Conservation (phyloP, 352 stramenopile species). For the Globisporangium perplexum region DNA sequence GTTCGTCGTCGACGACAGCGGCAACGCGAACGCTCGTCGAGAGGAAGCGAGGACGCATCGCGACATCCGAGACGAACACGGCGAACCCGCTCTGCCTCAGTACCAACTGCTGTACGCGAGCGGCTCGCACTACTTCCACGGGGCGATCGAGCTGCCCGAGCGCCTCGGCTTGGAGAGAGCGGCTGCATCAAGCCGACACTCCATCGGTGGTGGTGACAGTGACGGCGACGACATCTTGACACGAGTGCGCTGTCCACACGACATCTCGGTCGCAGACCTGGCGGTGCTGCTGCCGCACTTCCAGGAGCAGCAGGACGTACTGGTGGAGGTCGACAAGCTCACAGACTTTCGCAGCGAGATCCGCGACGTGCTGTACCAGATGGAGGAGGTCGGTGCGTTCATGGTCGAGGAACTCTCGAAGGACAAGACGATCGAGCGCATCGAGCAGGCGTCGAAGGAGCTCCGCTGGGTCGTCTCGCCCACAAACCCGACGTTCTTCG, state of each 20-base stretch:
- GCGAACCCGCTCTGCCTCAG: neutral
- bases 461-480: conserved; percentile 47
- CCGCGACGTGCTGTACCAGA: conserved; percentile 56
- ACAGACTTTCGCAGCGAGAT: conserved; percentile 34
- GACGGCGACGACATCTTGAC: neutral
- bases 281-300: conserved; percentile 45
- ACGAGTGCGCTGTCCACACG: neutral
- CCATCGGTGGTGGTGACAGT: too few relatives aligned
- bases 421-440: conserved; percentile 37
- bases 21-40: conserved; percentile 2
- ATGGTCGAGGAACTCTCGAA: conserved; percentile 66
- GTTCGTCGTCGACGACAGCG: neutral
- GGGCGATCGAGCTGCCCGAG: conserved; percentile 31
- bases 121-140: conserved; percentile 56
- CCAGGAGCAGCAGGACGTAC: conserved; percentile 37
- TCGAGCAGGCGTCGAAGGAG: conserved; percentile 34
- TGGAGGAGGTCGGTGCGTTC: conserved; percentile 64
- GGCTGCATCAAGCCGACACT: too few relatives aligned
- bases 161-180: conserved; percentile 7
- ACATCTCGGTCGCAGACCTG: conserved; percentile 31
- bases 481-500: conserved; percentile 53
- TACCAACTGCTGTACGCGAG: conserved; percentile 53
- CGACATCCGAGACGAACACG: neutral
- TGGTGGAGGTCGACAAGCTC: conserved; percentile 35
- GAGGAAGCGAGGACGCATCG: conserved; percentile 1